A percentile compares a stretch with the other conserved stretches of the same genome.
Evolutionary conservation across 352 stramenopile genomes (phyloP).

Genomic region (Pythium phragmiticola): DNA sequence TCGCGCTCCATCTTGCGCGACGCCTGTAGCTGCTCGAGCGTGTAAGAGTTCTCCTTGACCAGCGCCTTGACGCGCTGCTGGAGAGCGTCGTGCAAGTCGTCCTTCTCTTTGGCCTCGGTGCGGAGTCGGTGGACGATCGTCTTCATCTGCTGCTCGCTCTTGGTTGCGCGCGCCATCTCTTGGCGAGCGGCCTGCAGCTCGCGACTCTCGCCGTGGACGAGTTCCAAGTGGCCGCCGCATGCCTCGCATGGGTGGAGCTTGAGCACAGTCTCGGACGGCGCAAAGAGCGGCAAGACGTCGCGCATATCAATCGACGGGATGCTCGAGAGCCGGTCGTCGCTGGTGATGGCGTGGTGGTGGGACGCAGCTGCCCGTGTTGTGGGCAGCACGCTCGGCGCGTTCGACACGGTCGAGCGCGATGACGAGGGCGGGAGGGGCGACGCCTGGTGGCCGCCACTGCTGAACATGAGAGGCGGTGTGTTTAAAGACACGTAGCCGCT

Average conservation of each 20-base stretch:
- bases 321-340: constrained; percentile 47
- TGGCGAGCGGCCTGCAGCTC: constrained; percentile 60
- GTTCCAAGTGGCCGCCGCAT: constrained; percentile 71
- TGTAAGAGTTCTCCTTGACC: constrained; percentile 75
- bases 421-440: constrained; percentile 14
- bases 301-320: constrained; percentile 75
- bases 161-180: constrained; percentile 63
- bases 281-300: constrained; percentile 67
- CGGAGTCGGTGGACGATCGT: constrained; percentile 59
- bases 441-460: not conserved
- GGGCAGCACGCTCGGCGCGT: constrained; percentile 7
- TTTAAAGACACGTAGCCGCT: too few species aligned
- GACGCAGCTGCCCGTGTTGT: not conserved
- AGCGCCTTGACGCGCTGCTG: constrained; percentile 74
- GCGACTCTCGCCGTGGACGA: constrained; percentile 81
- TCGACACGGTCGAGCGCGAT: constrained; percentile 18
- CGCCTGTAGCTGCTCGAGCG: constrained; percentile 70
- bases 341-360: not conserved
- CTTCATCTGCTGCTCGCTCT: constrained; percentile 72
- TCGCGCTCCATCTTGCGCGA: constrained; percentile 71
- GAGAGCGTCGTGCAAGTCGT: constrained; percentile 73
- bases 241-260: constrained; percentile 71
- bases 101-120: constrained; percentile 67
- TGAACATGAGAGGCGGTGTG: not conserved
- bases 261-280: constrained; percentile 67